Percentiles rank a stretch among this genome's conserved stretches.
These are phyloP conservation scores for Backusella morwellensis DNA, from an alignment of 192 early-diverging fungal genomes.

Conservation along the genomic window DNA sequence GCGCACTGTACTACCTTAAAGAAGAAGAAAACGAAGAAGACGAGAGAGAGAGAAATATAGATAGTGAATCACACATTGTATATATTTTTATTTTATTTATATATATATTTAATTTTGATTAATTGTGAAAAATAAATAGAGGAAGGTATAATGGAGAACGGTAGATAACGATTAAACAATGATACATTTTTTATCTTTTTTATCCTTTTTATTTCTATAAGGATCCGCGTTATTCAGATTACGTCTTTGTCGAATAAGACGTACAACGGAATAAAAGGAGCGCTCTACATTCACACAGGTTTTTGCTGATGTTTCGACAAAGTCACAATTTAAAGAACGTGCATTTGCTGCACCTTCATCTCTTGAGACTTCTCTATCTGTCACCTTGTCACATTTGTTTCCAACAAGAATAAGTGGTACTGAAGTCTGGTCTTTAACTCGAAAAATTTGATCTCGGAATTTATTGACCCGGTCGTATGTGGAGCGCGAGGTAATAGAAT, in stretches of 20 bases:
- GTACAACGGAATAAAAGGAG: conserved; percentile 74
- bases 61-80: background rate
- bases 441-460: conserved; percentile 78
- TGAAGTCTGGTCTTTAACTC: conserved; percentile 78
- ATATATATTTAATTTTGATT: background rate
- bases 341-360: conserved; percentile 78
- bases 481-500: conserved; percentile 78
- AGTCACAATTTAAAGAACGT: conserved; percentile 65
- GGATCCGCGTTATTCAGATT: conserved; percentile 15
- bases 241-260: conserved; percentile 62
- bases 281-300: conserved; percentile 86
- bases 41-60: background rate
- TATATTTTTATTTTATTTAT: background rate
- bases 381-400: conserved; percentile 83
- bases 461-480: conserved; percentile 80
- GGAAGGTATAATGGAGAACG: background rate
- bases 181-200: conserved; percentile 13
- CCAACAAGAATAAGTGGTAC: conserved; percentile 85
- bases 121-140: background rate
- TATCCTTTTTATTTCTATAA: conserved; percentile 7
- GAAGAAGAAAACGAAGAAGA: background rate
- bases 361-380: conserved; percentile 74
- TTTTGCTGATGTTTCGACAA: conserved; percentile 83
- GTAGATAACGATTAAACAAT: background rate
- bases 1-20: background rate